Conservation (phyloP, 176 grass and related monocot species). For the Canna indica region DNA sequence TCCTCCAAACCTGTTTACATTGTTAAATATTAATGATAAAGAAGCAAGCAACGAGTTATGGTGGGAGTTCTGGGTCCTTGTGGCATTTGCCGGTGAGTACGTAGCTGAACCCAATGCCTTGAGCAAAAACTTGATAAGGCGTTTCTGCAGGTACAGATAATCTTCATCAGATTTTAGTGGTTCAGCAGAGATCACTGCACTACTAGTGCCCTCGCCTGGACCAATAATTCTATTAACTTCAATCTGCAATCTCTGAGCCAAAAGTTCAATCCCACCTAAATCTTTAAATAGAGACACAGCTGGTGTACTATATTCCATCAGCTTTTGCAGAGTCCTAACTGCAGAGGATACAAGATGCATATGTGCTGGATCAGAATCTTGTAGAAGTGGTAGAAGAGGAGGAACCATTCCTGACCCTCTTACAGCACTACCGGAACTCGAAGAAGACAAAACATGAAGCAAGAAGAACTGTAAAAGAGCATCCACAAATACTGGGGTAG, state of each 20-base stretch:
- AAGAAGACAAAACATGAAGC: slow-evolving; percentile 93
- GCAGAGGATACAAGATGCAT: slow-evolving; percentile 84
- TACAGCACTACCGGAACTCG: slow-evolving; percentile 83
- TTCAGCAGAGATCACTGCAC: slow-evolving; percentile 44
- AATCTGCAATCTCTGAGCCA: slow-evolving; percentile 72
- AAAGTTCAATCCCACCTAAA: slow-evolving; percentile 79
- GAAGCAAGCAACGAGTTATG: slow-evolving; percentile 74
- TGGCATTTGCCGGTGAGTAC: slow-evolving; percentile 84
- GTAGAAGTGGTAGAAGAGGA: slow-evolving; percentile 74
- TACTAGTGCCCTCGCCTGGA: slow-evolving; percentile 30
- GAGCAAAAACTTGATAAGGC: slow-evolving; percentile 84
- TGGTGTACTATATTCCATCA: slow-evolving; percentile 90
- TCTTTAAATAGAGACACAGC: slow-evolving; percentile 97
- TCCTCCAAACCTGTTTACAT: slow-evolving; percentile 79
- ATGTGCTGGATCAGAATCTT: slow-evolving; percentile 71
- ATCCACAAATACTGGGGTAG: slow-evolving; percentile 83
- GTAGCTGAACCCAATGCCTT: slow-evolving; percentile 92
- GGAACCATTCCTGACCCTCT: slow-evolving; percentile 79
- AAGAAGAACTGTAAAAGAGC: slow-evolving; percentile 96
- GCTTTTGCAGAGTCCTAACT: slow-evolving; percentile 91
- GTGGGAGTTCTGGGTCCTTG: slow-evolving; percentile 53
- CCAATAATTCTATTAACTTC: slow-evolving; percentile 86
- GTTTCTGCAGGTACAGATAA: slow-evolving; percentile 70
- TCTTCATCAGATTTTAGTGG: slow-evolving; percentile 63
- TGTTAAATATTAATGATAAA: slow-evolving; percentile 90